Evolutionary conservation across 371 early-diverging fungal species (phyloP), one percentile per base, ranked within the genome.

Genomic region (Sporodiniella umbellata): DNA sequence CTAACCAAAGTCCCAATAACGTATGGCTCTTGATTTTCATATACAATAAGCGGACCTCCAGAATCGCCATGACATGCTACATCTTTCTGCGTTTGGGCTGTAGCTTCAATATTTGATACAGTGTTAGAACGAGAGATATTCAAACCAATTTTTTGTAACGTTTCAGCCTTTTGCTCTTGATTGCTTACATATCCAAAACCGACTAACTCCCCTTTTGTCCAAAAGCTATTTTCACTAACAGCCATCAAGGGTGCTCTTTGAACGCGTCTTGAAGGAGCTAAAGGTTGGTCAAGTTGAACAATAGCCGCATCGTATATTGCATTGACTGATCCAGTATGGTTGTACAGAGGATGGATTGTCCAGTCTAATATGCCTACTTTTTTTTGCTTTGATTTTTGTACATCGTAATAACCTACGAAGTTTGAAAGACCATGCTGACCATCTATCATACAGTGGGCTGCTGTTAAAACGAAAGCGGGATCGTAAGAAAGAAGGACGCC

Each of bases 41-140:
- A 48, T 0, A 64, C 58, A 18, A 70, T 35, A 1, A 67, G 47
- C 0, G 69, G 68, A 3, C 66, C 56, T 2, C 75, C 75, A 15
- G 75, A 74, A 23, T 74, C 75, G 0, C 75, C 75, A 44, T 74
- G 75, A 19, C 75, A 74, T 6, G 75, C 75, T 11, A 62, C 50
- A 8, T 25, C 48, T 33, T 12, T 61, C 62, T 2, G 48, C 52
- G 2, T 49, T 40, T 3, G 71, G 42, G 19, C 52, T 60, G 1
- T n/a, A n/a, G 65, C 58, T 46, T 66, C 65, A 2, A 70, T 33
- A 0, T 47, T 50, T 4, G 56, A 28, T 0, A 18, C 18, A 14
- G 14, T 37, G 6, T 58, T 25, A 24, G 67, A 62, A 28, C 37
- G 35, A 0, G 62, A 68, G 15, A 70, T 56, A 19, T 58, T 48